phyloP scores from a whole-genome alignment of 2,329 filamentous ascomycete species.

The Fusarium longipes region DNA sequence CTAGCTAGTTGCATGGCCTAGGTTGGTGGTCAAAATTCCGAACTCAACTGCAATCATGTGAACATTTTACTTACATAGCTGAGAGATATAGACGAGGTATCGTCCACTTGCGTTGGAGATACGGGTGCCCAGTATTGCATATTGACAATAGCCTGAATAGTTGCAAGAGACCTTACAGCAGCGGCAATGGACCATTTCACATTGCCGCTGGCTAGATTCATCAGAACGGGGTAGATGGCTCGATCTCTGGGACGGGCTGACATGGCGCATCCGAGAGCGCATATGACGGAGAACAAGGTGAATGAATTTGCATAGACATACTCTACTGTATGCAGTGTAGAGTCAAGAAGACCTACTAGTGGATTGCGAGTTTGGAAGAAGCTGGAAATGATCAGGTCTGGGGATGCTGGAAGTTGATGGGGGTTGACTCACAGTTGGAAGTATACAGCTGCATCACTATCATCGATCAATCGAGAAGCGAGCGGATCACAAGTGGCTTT shows the following conservation, averaged over 20 bases:
- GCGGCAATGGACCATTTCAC: conserved; percentile 18
- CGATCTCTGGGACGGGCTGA: conserved; percentile 13
- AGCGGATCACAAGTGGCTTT: conserved; percentile 16
- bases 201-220: neutral
- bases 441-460: conserved; percentile 11
- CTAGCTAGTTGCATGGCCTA: conserved; percentile 13
- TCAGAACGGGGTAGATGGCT: conserved; percentile 13
- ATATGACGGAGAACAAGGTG: conserved; percentile 12
- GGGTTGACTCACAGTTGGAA: neutral
- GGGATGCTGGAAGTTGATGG: accelerated
- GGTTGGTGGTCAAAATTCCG: neutral
- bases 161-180: conserved; percentile 2
- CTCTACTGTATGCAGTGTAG: conserved; percentile 9
- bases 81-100: conserved; percentile 8
- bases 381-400: neutral
- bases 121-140: conserved; percentile 18
- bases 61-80: neutral
- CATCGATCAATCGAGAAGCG: conserved; percentile 11
- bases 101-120: conserved; percentile 2
- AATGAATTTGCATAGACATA: conserved; percentile 20
- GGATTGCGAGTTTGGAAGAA: conserved; percentile 23
- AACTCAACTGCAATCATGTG: accelerated
- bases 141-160: conserved; percentile 13
- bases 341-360: conserved; percentile 6
- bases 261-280: conserved; percentile 12